Evolutionary conservation across 371 early-diverging fungal species (phyloP), one percentile per base, ranked within the genome.

Genomic region (Mortierella sp.): DNA sequence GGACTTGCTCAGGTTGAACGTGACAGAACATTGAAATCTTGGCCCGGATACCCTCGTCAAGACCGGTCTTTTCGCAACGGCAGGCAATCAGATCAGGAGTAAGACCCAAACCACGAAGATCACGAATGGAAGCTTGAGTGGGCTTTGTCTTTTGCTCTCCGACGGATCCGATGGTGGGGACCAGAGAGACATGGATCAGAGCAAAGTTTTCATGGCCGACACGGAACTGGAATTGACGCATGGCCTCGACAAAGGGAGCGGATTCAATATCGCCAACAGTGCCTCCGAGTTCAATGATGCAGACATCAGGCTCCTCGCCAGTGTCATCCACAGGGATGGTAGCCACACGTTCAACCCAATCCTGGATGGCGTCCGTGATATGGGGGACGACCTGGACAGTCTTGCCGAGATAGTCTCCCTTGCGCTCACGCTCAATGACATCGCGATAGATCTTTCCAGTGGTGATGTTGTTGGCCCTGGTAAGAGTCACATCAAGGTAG

Each of bases 121-220:
- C 97, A 63, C 97, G 92, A 44, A 98, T 91, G 52, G 95, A 94
- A 49, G 93, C 91, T 82, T 99, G 99, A 7, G 99, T 98, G 50
- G 98, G 98, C 89, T 99, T 99, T 39, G 99, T 98, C 90, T 99
- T 99, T 81, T 98, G 98, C 79, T 99, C 99, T 54, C 96, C 96
- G 22, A 98, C 98, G 8, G 94, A 90, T 21, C 99, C 99, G 31
- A 99, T 95, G 3, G 98, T 93, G 47, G 99, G 98, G 2, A 99
- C 91, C 56, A 99, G 86, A n/a, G 99, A 98, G 10, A 99, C 99
- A 77, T 97, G 97, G 70, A 99, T 95, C 71, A 98, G 79, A 63
- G 93, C 93, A 79, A 98, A 98, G 89, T 98, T 98, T 51, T 96
- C 96, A 68, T 91, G 92, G 21, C 98, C 98, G 27, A 98, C 97